Percentiles rank a stretch among this genome's conserved stretches.
phyloP scores from a whole-genome alignment of 768 basidiomycete species.

The Calocera cornea region DNA sequence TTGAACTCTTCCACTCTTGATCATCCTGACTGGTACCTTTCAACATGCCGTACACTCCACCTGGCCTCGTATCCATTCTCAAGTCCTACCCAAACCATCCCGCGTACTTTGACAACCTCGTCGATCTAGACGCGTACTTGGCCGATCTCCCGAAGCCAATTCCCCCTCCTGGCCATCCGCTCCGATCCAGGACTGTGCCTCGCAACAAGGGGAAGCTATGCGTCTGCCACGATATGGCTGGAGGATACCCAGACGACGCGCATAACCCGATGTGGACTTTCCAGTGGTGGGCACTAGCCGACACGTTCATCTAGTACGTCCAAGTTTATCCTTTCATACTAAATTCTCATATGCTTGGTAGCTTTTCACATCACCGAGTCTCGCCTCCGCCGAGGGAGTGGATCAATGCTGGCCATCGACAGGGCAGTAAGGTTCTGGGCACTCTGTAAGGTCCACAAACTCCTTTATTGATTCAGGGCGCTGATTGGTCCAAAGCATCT shows the following conservation, averaged over 20 bases:
- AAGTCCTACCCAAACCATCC: not conserved
- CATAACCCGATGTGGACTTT: conserved; percentile 1
- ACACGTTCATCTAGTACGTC: not conserved
- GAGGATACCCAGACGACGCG: not conserved
- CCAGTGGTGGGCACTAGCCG: not conserved
- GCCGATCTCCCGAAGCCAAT: not conserved
- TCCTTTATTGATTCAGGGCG: too few species aligned
- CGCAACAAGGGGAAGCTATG: not conserved
- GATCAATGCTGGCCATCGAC: conserved; percentile 63
- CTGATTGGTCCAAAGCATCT: conserved; percentile 45
- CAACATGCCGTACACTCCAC: not conserved
- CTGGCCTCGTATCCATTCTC: not conserved
- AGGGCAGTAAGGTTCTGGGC: conserved; percentile 66
- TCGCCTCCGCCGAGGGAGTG: conserved; percentile 68
- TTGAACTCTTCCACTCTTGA: too few species aligned
- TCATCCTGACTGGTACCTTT: not conserved
- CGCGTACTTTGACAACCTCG: not conserved
- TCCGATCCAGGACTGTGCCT: not conserved
- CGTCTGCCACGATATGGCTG: not conserved
- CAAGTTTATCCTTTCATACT: not conserved
- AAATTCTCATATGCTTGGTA: conserved; percentile 19
- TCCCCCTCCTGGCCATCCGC: not conserved
- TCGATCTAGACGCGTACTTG: not conserved
- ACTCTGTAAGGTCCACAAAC: conserved; percentile 63
- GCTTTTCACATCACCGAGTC: conserved; percentile 74